Evolutionary conservation across 352 stramenopile species (phyloP).

Genomic region (Phytophthora pini): DNA sequence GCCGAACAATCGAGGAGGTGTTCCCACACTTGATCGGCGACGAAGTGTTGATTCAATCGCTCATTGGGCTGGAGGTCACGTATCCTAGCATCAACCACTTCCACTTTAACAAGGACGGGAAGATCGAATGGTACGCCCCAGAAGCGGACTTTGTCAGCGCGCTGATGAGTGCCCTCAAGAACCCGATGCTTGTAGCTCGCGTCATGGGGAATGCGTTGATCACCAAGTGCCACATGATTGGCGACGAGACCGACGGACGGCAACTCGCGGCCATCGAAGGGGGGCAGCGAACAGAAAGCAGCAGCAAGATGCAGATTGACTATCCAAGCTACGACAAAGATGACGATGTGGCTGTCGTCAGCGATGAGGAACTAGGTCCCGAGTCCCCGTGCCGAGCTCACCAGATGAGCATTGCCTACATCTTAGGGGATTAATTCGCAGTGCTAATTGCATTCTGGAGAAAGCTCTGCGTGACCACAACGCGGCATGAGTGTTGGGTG

Average conservation of each 20-base stretch:
- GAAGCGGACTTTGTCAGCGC: constrained; percentile 45
- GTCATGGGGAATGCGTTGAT: constrained; percentile 45
- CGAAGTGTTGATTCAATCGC: constrained; percentile 31
- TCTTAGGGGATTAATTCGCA: constrained; percentile 1
- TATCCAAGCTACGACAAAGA: not conserved
- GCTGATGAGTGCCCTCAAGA: constrained; percentile 32
- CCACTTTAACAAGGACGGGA: constrained; percentile 45
- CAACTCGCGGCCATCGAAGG: constrained; percentile 1
- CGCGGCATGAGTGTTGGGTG: no score
- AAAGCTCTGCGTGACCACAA: no score
- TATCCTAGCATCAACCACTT: constrained; percentile 49
- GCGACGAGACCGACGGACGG: constrained; percentile 27
- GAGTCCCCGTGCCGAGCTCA: not conserved
- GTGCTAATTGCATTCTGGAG: not conserved
- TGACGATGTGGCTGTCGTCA: constrained; percentile 9
- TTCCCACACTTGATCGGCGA: constrained; percentile 49
- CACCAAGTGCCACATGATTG: constrained; percentile 47
- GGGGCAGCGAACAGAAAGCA: not conserved
- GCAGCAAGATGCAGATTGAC: not conserved
- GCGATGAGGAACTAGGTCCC: constrained; percentile 8
- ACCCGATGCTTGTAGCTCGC: constrained; percentile 25
- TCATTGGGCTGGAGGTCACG: constrained; percentile 46
- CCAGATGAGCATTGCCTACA: constrained; percentile 12
- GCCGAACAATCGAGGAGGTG: constrained; percentile 47
- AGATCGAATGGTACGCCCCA: constrained; percentile 47